Base-by-base conservation (phyloP, 1,139 yeast genomes). In the Suhomyces ambrosiae region DNA sequence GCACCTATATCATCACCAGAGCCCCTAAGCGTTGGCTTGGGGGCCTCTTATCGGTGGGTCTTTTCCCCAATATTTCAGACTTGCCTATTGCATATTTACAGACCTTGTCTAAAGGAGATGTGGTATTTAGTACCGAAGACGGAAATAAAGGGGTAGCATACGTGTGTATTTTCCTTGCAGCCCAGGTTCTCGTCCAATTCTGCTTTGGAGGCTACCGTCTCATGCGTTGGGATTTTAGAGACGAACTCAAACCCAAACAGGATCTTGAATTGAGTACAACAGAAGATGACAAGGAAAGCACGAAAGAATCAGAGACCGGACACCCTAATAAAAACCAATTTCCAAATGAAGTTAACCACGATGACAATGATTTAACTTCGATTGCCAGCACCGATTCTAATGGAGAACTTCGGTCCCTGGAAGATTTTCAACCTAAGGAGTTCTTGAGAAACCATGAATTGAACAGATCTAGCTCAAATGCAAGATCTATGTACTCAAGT, bases 41-140 rank as follows among this genome's bases (percentile, higher is more conserved):
- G 36, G 96, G 96, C 0, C 63, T 79, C 11, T 63, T 86, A 1
- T 80, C 87, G 0, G 68, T 79, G 8, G 72, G 90, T 4, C 68
- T 86, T 30, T 79, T 87, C 56, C 71, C 78, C 17, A 83, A 83
- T 52, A 82, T 86, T 33, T 80, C 92, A 7, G 96, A 89, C 62
- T 68, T 89, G 43, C 96, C 96, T 1, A 86, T 89, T 51, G 96
- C 96, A 0, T 88, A 88, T 50, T 71, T 89, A 27, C 95, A 87
- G 52, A 84, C 95, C 1, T 65, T 89, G 57, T 81, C 86, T 23
- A 68, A 76, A n/a, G 82, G 89, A 0, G 69, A 79, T 0, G 68
- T 77, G 2, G 58, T 71, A 5, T 83, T 90, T 50, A 61, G 79
- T 0, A 44, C 65, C 1, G 74, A 58, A 2, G 79, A 86, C 46